phyloP scores from a whole-genome alignment of 2,329 filamentous ascomycete genomes.

The Alternaria panax region DNA sequence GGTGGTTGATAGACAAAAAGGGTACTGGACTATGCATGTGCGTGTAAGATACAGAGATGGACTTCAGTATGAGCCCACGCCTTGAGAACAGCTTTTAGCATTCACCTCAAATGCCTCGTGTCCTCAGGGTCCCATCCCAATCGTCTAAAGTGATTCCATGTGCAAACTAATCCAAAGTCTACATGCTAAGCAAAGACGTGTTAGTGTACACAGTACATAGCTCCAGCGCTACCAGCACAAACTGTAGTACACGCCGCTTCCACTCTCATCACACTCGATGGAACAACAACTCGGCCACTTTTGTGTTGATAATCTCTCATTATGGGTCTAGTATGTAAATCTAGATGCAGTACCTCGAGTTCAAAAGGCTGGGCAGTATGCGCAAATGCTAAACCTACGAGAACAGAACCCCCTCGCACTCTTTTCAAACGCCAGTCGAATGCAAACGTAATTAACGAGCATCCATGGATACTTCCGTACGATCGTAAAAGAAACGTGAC shows the following conservation, averaged over 20 bases:
- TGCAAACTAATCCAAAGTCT: not conserved
- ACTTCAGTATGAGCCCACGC: not conserved
- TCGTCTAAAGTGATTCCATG: not conserved
- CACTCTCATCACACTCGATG: not conserved
- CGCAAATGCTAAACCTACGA: not conserved
- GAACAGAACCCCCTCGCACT: not conserved
- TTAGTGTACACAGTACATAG: not conserved
- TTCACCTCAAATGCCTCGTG: not conserved
- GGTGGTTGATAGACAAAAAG: constrained; percentile 4
- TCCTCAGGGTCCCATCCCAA: not conserved
- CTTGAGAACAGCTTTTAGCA: not conserved
- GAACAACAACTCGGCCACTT: not conserved
- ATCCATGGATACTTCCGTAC: not conserved
- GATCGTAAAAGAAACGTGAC: not conserved
- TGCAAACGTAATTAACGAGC: not conserved
- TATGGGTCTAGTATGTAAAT: not conserved
- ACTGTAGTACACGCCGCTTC: not conserved
- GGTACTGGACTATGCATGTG: not conserved
- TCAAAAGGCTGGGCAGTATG: not conserved
- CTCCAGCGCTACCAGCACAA: not conserved
- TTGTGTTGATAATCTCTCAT: not conserved
- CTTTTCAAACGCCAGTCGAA: not conserved
- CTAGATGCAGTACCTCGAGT: not conserved
- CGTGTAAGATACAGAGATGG: constrained; percentile 5
- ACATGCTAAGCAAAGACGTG: not conserved